Conservation (phyloP, 805 yeast genomes). For the Metschnikowia rubicola region DNA sequence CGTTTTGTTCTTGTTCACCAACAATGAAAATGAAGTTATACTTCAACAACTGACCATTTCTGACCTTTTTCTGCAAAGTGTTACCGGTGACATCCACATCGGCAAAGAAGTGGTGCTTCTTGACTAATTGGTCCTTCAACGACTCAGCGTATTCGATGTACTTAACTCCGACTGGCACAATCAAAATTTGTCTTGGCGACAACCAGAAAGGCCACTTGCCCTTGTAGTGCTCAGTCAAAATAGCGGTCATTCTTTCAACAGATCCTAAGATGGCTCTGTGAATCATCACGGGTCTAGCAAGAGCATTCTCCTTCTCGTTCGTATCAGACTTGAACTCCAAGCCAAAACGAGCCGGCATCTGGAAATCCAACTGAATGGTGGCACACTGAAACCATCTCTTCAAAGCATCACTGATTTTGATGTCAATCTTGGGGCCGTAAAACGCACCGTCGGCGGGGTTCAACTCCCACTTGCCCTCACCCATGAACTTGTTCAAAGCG, state of each 20-base stretch:
- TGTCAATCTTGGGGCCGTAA: slow-evolving; percentile 95
- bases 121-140: slow-evolving; percentile 61
- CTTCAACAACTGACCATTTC: slow-evolving; percentile 91
- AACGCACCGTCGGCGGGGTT: slow-evolving; percentile 98
- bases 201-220: slow-evolving; percentile 99
- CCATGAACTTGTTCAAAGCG: slow-evolving; percentile 73
- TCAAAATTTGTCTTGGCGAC: slow-evolving; percentile 97
- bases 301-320: slow-evolving; percentile 54
- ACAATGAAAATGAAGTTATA: slow-evolving; percentile 96
- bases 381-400: slow-evolving; percentile 99
- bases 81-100: slow-evolving; percentile 93
- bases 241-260: slow-evolving; percentile 98
- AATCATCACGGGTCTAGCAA: slow-evolving; percentile 94
- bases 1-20: slow-evolving; percentile 88
- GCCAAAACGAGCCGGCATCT: slow-evolving; percentile 90
- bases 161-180: slow-evolving; percentile 95
- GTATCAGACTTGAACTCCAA: slow-evolving; percentile 71
- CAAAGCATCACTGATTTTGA: slow-evolving; percentile 90
- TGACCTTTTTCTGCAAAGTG: slow-evolving; percentile 96
- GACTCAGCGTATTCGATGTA: slow-evolving; percentile 86
- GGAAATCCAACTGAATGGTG: slow-evolving; percentile 98
- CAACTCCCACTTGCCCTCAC: slow-evolving; percentile 86
- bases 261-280: slow-evolving; percentile 99
- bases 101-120: slow-evolving; percentile 77
- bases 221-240: slow-evolving; percentile 94